These are phyloP conservation scores for Chimonanthus salicifolius DNA, from an alignment of 164 flowering plant genomes.

Conservation along the genomic window DNA sequence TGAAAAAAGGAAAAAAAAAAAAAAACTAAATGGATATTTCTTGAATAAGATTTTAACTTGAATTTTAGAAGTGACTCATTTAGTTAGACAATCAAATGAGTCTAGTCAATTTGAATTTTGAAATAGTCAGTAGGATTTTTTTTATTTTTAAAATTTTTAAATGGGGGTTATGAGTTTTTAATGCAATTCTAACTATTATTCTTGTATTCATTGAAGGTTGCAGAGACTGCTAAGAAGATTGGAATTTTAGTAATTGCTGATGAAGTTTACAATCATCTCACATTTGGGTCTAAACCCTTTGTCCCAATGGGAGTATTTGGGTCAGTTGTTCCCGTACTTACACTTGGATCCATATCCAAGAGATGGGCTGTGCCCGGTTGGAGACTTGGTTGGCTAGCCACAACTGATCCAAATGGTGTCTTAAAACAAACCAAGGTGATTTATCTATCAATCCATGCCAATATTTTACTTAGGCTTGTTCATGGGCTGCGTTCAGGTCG, in stretches of 20 bases:
- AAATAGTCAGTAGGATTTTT: neutral
- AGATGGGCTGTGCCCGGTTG: constrained; percentile 98
- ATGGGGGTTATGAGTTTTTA: neutral
- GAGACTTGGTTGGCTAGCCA: constrained; percentile 92
- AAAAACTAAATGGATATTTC: no score
- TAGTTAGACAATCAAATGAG: neutral
- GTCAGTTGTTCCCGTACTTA: constrained; percentile 71
- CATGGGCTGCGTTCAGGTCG: neutral
- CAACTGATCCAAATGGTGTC: constrained; percentile 54
- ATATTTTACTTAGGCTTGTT: neutral
- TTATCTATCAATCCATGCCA: neutral
- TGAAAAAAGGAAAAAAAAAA: neutral
- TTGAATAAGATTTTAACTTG: no score
- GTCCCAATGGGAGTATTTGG: constrained; percentile 94
- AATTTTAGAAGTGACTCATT: neutral
- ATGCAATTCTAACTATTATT: neutral
- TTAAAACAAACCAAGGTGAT: constrained; percentile 65
- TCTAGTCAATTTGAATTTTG: neutral
- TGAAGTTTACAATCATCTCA: constrained; percentile 88
- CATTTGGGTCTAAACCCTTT: constrained; percentile 69
- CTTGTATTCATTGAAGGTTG: constrained; percentile 38
- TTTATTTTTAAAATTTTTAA: no score
- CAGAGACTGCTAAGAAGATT: constrained; percentile 69
- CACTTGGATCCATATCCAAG: constrained; percentile 89
- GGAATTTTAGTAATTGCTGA: constrained; percentile 73